Base-by-base conservation (phyloP, 1,284 basidiomycete species). In the Melampsora larici-populina region DNA sequence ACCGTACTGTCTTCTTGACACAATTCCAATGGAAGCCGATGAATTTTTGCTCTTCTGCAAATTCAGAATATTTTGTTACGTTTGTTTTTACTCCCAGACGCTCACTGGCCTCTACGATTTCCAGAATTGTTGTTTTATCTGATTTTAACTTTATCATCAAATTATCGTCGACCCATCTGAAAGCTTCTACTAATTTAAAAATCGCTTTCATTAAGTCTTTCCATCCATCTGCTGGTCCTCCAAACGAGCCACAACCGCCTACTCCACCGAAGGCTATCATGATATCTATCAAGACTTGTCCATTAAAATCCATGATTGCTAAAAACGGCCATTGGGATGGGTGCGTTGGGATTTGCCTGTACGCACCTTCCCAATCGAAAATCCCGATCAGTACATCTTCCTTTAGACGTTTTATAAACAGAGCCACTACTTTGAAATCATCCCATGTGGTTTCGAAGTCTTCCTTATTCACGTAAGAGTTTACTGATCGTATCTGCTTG, bases 311-410 rank as follows among this genome's bases (percentile, higher is more conserved):
- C 65, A 11, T 36, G 13, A 43, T 49, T 24, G 29, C 13, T 4
- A 68, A 17, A 17, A 4, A 36, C 4, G 49, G 17, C 40, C 40
- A 43, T 40, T 46, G 13, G 24, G 33, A 43, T 68, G 18, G n/a
- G 6, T 46, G 36, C 1, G 24, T 68, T 11, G 66, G 66, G 17
- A 48, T 68, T 49, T 68, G 33, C 6, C 43, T 1, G 17, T 68
- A 68, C 2, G 66, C 66, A 18, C 43, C 43, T 31, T 21, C 66
- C 66, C 66, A 68, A 21, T 68, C 66, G 24, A 68, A 68, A n/a
- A 69, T 46, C 1, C n/a, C 67, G 17, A 69, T 11, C 7, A 1
- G 2, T 8, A 48, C 2, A 26, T 33, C 36, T n/a, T 51, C n/a
- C 29, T 51, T 26, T 9, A 29, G 5, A 4, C 6, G 17, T 15